phyloP scores from a whole-genome alignment of 2,329 filamentous ascomycete species.

The Xylaria sp. region DNA sequence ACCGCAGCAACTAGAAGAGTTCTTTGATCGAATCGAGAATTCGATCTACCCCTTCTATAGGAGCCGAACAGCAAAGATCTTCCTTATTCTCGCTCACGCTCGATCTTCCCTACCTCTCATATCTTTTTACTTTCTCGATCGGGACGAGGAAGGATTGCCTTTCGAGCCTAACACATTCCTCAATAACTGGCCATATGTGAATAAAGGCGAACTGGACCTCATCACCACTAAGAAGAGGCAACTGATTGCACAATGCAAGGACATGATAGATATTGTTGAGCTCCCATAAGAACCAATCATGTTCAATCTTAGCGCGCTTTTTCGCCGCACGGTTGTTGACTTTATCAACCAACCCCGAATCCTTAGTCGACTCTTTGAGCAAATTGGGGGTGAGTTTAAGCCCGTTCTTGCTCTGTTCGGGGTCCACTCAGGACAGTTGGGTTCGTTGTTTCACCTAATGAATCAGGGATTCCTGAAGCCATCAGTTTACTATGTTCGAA shows the following conservation, averaged over 20 bases:
- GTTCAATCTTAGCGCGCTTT: conserved; percentile 11
- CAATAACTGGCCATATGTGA: conserved; percentile 7
- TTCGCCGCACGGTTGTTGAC: conserved; percentile 21
- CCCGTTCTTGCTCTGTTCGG: neutral
- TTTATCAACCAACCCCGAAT: conserved; percentile 5
- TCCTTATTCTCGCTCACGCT: conserved; percentile 16
- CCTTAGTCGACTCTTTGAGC: neutral
- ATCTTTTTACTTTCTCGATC: conserved; percentile 28
- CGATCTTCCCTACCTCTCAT: conserved; percentile 14
- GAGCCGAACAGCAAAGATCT: conserved; percentile 3
- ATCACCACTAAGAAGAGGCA: conserved; percentile 21
- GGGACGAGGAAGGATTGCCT: conserved; percentile 13
- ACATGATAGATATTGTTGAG: conserved; percentile 15
- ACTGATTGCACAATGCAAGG: conserved; percentile 26
- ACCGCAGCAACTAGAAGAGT: conserved; percentile 15
- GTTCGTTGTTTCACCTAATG: neutral
- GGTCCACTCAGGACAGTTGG: neutral
- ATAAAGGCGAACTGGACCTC: conserved; percentile 2
- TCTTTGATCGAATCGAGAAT: conserved; percentile 19
- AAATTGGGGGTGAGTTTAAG: neutral
- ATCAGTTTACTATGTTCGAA: conserved; percentile 1
- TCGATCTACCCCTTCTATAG: conserved; percentile 18
- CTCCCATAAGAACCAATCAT: conserved; percentile 17
- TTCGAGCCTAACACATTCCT: conserved; percentile 13
- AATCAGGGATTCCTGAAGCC: neutral